Evolutionary conservation across 495 filamentous ascomycete species (phyloP), one percentile per base, ranked within the genome.

Genomic region (Margaritispora aquatica): DNA sequence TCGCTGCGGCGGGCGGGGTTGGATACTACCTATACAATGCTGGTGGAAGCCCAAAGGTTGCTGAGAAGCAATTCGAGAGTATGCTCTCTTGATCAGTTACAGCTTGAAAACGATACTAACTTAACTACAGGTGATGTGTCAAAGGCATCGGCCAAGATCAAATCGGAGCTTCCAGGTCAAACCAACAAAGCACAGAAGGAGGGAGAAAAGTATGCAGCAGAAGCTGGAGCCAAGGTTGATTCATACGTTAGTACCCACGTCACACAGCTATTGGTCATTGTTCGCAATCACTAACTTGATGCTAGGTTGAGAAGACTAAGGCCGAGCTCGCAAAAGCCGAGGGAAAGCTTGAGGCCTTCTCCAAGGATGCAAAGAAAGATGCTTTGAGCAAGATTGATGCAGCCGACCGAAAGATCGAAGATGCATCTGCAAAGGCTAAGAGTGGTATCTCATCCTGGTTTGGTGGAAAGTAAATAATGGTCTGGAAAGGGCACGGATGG

Each of bases 11-110:
- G 19, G 87, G 83, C 57, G 83, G 82, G 38, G 77, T 82, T 46
- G 93, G 87, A 17, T 97, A 97, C 80, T 98, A 97, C 77, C 78
- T 97, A 54, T 97, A 96, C 74, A 78, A 75, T 22, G 89, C 93
- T 0, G 92, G 92, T 52, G 94, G 94, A 34, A 79, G 87, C 69
- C 82, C 89, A n/a, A 85, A 87, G 58, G 81, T 80, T 26, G 93
- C 93, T 11, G 81, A 88, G 79, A 88, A 92, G 76, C 73, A 92
- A 60, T 78, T 88, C 62, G 90, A 96, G 76, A 79, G 94, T 96
- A 73, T 52, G 79, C 74, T 5, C 3, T 36, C 52, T 19, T 2
- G 17, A 23, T 17, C 27, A 21, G n/a, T 22, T 41, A 2, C n/a
- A 47, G 20, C 9, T 17, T 13, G 5, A 24, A 13, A 7, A 15